Base-by-base conservation (phyloP, 129 eudicot genomes). In the Pseudognaphalium luteoalbum region DNA sequence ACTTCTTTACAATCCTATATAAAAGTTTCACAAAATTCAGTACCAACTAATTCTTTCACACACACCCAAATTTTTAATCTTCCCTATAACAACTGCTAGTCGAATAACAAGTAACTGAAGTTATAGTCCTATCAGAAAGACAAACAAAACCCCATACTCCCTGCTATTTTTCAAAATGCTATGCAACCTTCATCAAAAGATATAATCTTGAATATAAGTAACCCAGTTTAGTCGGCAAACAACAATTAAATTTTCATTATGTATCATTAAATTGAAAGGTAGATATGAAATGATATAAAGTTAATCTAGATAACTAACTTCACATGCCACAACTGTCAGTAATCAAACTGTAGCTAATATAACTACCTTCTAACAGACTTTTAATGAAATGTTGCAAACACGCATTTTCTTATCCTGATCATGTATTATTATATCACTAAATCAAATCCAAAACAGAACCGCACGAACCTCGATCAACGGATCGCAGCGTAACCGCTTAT, bases 1-100 rank as follows among this genome's bases (percentile, higher is more conserved):
- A 92, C 86, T 66, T 52, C 73, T 58, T 79, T 89, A 74, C 97
- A 92, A 77, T 92, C 96, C 96, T 92, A 83, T 76, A 85, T 9
- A 41, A 64, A 50, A 33, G 3, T 72, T 63, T 78, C 59, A 61
- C 35, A 81, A 22, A 60, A 37, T 81, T 4, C 28, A 80, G 66
- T 17, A 72, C 63, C 83, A 71, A 63, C 9, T 22, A 2, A 77
- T 15, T 16, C 25, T 30, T 19, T 47, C 64, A 29, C 71, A 29
- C 72, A 50, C 42, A 14, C 21, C 4, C 10, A 14, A 54, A 16
- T 16, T 17, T 52, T 10, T 50, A n/a, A n/a, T 32, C 32, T 39
- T 59, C 16, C 22, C 54, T 29, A 6, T 14, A 44, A 2, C 69
- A 73, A 39, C 14, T 15, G 30, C 2, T 28, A 72, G 30, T 71